Evolutionary conservation across 2,329 filamentous ascomycete genomes (phyloP).

Genomic region (Penicillium fuscoglaucum): DNA sequence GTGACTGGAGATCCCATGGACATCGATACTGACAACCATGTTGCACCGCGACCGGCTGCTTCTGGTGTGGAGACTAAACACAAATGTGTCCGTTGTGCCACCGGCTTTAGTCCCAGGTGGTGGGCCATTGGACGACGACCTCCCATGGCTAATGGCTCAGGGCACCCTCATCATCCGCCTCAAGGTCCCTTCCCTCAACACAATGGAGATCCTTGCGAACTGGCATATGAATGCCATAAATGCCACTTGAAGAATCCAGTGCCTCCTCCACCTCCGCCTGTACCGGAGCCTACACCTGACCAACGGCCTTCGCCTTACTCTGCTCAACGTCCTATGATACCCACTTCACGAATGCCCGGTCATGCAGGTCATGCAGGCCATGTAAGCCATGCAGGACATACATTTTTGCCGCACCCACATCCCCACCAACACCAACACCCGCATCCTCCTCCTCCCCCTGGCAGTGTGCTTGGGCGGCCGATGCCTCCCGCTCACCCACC

Average conservation of each 20-base stretch:
- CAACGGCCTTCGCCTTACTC: conserved; percentile 37
- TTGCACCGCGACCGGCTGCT: conserved; percentile 19
- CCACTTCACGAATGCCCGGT: conserved; percentile 31
- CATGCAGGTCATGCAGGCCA: conserved; percentile 15
- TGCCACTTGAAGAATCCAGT: conserved; percentile 56
- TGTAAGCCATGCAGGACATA: conserved; percentile 21
- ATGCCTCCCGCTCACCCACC: conserved; percentile 32
- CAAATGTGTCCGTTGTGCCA: conserved; percentile 44
- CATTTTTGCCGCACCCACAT: conserved; percentile 34
- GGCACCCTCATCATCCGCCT: conserved; percentile 27
- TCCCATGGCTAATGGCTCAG: conserved; percentile 40
- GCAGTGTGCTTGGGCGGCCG: conserved; percentile 31
- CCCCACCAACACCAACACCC: conserved; percentile 28
- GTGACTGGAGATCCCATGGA: conserved; percentile 31
- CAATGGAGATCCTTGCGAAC: conserved; percentile 33
- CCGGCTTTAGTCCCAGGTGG: conserved; percentile 55
- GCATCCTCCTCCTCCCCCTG: conserved; percentile 18
- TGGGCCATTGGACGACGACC: conserved; percentile 60
- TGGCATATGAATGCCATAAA: conserved; percentile 71
- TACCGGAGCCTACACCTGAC: conserved; percentile 35
- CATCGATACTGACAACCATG: conserved; percentile 32
- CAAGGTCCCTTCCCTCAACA: conserved; percentile 25
- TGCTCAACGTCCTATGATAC: conserved; percentile 37
- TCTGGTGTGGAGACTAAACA: conserved; percentile 25
- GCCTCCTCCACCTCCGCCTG: conserved; percentile 17